A percentile compares a stretch with the other conserved stretches of the same genome.
phyloP scores from a whole-genome alignment of 148 eudicot genomes.

The Selenicereus undatus region DNA sequence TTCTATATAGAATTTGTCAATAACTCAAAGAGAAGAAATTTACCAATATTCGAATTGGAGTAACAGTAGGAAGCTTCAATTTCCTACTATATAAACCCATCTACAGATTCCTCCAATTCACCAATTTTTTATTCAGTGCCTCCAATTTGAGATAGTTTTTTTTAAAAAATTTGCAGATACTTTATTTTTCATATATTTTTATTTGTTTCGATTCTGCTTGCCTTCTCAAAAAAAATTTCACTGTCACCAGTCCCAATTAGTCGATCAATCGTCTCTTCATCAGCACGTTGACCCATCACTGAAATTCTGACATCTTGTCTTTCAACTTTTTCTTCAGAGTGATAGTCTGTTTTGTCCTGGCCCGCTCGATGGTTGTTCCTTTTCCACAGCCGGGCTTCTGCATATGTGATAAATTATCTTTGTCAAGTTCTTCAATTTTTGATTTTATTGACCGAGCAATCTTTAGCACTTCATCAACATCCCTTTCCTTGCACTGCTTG shows the following conservation, averaged over 20 bases:
- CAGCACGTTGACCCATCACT: constrained; percentile 87
- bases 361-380: constrained; percentile 91
- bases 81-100: too few relatives aligned
- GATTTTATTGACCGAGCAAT: constrained; percentile 70
- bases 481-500: constrained; percentile 96
- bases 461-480: constrained; percentile 91
- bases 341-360: constrained; percentile 76
- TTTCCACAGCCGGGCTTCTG: constrained; percentile 91
- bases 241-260: constrained; percentile 95
- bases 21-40: too few relatives aligned
- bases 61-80: too few relatives aligned
- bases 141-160: too few relatives aligned
- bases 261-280: constrained; percentile 93
- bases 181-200: too few relatives aligned
- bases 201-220: too few relatives aligned
- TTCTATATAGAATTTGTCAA: too few relatives aligned
- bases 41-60: too few relatives aligned
- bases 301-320: constrained; percentile 90
- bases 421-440: constrained; percentile 87
- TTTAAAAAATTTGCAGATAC: too few relatives aligned
- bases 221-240: constrained; percentile 90
- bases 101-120: too few relatives aligned
- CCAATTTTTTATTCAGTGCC: too few relatives aligned
- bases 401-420: constrained; percentile 69
- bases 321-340: constrained; percentile 80